A percentile compares a stretch with the other conserved stretches of the same genome.
Evolutionary conservation across 139 green algal genomes (phyloP).

Genomic region (Nannochloris sp.): DNA sequence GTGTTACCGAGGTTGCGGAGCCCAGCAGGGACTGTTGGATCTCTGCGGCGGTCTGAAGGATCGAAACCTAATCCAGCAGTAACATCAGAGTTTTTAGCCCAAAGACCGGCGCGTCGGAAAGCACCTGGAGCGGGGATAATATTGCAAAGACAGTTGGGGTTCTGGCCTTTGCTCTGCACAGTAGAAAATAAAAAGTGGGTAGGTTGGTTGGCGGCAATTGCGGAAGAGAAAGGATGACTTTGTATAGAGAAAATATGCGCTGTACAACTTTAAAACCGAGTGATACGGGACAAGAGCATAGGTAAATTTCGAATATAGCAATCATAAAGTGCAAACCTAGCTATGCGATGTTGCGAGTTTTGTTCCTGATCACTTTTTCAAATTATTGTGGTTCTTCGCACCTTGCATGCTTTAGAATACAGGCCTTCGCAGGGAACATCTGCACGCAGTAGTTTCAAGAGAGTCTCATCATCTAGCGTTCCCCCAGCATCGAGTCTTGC

Average conservation of each 20-base stretch:
- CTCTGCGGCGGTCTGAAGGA: conserved; percentile 16
- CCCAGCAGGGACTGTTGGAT: conserved; percentile 37
- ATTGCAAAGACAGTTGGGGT: conserved; percentile 63
- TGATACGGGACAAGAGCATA: not conserved
- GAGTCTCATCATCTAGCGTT: not conserved
- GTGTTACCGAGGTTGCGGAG: conserved; percentile 83
- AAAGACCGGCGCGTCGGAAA: conserved; percentile 61
- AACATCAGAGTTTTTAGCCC: conserved; percentile 53
- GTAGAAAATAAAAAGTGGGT: not conserved
- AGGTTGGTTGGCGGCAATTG: not conserved
- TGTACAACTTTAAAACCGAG: not conserved
- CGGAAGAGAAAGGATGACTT: too few species aligned
- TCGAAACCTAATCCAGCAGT: conserved; percentile 38
- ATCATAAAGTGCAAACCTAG: too few species aligned
- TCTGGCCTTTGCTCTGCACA: conserved; percentile 39
- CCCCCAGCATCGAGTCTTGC: conserved; percentile 1
- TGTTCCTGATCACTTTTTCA: not conserved
- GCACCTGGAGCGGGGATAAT: conserved; percentile 41
- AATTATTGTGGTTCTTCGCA: too few species aligned
- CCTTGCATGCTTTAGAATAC: conserved; percentile 28
- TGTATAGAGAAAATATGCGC: not conserved
- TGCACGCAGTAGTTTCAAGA: conserved; percentile 17
- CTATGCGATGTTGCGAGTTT: too few species aligned
- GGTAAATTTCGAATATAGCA: not conserved
- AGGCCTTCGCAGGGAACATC: conserved; percentile 15